phyloP scores from a whole-genome alignment of 225 moss, liverwort and hornwort species.

The Antitrichia curtipendula region DNA sequence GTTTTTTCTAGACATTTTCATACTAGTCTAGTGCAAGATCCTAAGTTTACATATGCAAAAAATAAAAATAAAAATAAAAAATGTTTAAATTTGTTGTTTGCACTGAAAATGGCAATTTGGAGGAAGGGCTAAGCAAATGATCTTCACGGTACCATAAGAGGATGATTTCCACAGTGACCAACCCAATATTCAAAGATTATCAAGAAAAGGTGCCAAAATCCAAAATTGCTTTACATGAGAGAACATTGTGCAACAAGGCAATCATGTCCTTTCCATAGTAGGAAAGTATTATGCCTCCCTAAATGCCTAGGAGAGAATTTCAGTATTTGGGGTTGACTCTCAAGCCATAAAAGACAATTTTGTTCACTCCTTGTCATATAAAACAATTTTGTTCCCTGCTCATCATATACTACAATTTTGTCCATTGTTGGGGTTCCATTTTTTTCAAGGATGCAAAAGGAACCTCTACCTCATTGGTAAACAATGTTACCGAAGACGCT shows the following conservation, averaged over 20 bases:
- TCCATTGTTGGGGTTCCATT: neutral
- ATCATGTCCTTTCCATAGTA: neutral
- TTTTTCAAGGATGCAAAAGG: neutral
- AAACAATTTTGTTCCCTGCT: no score
- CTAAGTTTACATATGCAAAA: fast-evolving
- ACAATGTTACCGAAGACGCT: neutral
- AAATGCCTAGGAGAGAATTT: neutral
- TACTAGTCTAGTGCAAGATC: neutral
- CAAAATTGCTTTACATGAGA: neutral
- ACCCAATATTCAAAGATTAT: neutral
- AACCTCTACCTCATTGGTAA: neutral
- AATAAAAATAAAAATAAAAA: no score
- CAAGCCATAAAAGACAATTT: neutral
- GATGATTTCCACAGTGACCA: neutral
- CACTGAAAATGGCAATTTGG: neutral
- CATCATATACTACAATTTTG: neutral
- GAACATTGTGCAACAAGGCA: neutral
- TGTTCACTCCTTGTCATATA: no score
- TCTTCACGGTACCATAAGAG: fast-evolving
- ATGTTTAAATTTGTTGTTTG: neutral
- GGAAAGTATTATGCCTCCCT: neutral
- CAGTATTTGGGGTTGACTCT: neutral
- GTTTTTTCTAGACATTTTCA: neutral
- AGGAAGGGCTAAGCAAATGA: neutral
- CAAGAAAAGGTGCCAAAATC: fast-evolving